A percentile compares a stretch with the other conserved stretches of the same genome.
Evolutionary conservation across 192 early-diverging fungal species (phyloP).

Genomic region (Glomus cerebriforme): DNA sequence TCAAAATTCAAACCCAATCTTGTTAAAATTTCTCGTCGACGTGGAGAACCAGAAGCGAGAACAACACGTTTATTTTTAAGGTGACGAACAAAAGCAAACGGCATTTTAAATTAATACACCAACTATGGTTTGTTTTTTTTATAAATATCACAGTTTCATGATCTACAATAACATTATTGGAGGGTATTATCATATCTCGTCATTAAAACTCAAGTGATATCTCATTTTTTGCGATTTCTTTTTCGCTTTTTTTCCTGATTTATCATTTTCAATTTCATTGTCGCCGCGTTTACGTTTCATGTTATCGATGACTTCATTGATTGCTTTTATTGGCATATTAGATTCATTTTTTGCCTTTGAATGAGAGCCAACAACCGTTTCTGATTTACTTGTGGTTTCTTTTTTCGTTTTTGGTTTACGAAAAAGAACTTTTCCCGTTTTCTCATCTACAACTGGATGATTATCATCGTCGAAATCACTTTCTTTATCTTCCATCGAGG

Average conservation of each 20-base stretch:
- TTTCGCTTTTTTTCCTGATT: background rate
- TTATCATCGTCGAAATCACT: background rate
- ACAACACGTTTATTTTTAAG: conserved; percentile 58
- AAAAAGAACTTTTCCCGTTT: conserved; percentile 23
- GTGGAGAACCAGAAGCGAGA: conserved; percentile 79
- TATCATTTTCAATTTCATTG: background rate
- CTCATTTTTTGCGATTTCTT: background rate
- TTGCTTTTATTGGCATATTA: conserved; percentile 1
- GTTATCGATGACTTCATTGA: background rate
- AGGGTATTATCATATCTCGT: background rate
- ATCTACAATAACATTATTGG: background rate
- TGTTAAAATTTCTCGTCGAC: conserved; percentile 74
- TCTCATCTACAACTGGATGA: background rate
- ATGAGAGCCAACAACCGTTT: background rate
- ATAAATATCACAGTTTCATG: background rate
- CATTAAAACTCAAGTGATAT: conserved; percentile 2
- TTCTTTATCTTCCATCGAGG: background rate
- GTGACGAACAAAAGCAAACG: conserved; percentile 14
- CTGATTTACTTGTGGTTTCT: background rate
- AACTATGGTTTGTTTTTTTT: background rate
- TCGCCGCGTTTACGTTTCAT: conserved; percentile 19
- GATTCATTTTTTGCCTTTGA: conserved; percentile 8
- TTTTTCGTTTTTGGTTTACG: conserved; percentile 1
- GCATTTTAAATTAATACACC: background rate
- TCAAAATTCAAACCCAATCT: conserved; percentile 58